Conservation (phyloP, 2,329 filamentous ascomycete genomes). For the Chaetomium sp. region DNA sequence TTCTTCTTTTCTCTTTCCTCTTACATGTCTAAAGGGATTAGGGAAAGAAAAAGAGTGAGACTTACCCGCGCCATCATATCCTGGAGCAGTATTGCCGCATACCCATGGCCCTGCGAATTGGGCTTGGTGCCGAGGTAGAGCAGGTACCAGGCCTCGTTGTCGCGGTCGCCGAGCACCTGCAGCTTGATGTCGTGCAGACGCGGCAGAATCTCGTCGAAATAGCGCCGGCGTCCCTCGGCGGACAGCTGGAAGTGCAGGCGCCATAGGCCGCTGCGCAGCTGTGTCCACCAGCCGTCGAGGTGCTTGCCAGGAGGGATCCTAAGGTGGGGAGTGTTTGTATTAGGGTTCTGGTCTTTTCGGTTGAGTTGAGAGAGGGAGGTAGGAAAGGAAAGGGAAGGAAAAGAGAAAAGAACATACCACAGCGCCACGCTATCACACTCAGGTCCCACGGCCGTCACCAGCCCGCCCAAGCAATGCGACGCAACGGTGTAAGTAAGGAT, state of each 20-base stretch:
- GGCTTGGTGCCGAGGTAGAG: conserved; percentile 76
- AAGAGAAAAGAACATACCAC: conserved; percentile 50
- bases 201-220: conserved; percentile 71
- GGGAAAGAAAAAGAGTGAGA: conserved; percentile 12
- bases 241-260: conserved; percentile 68
- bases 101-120: conserved; percentile 62
- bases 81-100: conserved; percentile 63
- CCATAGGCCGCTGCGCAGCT: conserved; percentile 71
- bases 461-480: conserved; percentile 65
- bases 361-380: too few relatives aligned
- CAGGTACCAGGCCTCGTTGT: conserved; percentile 69
- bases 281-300: conserved; percentile 66
- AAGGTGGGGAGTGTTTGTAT: conserved; percentile 2
- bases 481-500: conserved; percentile 74
- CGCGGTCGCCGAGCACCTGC: conserved; percentile 59
- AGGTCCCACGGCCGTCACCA: conserved; percentile 67
- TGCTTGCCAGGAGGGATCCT: conserved; percentile 72
- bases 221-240: conserved; percentile 62
- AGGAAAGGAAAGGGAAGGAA: background rate
- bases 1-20: too few relatives aligned
- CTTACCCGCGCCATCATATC: conserved; percentile 58
- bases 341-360: background rate
- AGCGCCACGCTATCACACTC: conserved; percentile 73
- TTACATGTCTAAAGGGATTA: background rate
- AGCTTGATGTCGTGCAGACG: conserved; percentile 67